These are phyloP conservation scores for Strombidium stylifer DNA, from an alignment of 73 alveolate species.

Conservation along the genomic window DNA sequence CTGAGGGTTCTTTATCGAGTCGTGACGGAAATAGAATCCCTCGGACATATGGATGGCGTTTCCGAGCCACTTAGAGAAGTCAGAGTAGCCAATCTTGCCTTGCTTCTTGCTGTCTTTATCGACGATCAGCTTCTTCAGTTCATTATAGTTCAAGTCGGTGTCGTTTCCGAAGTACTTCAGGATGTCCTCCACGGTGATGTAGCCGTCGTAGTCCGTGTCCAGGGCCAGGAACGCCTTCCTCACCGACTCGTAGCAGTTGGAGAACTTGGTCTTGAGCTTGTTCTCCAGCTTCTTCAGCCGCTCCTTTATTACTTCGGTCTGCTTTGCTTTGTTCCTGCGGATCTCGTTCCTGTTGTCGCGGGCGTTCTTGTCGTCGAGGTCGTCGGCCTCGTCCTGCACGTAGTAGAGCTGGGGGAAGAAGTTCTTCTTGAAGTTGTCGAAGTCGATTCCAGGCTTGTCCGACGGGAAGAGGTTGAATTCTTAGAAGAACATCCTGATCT, in stretches of 20 bases:
- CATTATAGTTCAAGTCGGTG: constrained; percentile 29
- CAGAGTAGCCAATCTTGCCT: constrained; percentile 45
- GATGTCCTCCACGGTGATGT: constrained; percentile 53
- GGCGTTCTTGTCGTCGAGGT: constrained; percentile 23
- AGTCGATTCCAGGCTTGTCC: background rate
- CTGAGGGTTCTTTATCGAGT: constrained; percentile 51
- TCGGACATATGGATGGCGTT: constrained; percentile 52
- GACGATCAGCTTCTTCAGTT: constrained; percentile 27
- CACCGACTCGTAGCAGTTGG: constrained; percentile 40
- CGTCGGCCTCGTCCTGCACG: constrained; percentile 21
- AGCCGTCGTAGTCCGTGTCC: constrained; percentile 53
- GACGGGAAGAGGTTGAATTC: constrained; percentile 14
- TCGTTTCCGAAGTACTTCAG: constrained; percentile 35
- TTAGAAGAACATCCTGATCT: constrained; percentile 7
- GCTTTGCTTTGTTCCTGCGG: background rate
- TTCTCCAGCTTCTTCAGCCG: constrained; percentile 39
- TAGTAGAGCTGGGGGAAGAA: constrained; percentile 43
- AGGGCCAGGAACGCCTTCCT: constrained; percentile 55
- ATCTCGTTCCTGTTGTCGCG: constrained; percentile 2
- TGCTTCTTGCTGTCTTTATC: constrained; percentile 31
- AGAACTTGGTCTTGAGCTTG: constrained; percentile 19
- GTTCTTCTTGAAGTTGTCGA: constrained; percentile 35
- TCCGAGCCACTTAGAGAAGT: constrained; percentile 52
- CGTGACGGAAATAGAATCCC: constrained; percentile 68
- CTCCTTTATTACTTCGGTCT: constrained; percentile 3